A percentile compares a stretch with the other conserved stretches of the same genome.
Evolutionary conservation across 2,329 filamentous ascomycete species (phyloP).

Genomic region (Seiridium cupressi): DNA sequence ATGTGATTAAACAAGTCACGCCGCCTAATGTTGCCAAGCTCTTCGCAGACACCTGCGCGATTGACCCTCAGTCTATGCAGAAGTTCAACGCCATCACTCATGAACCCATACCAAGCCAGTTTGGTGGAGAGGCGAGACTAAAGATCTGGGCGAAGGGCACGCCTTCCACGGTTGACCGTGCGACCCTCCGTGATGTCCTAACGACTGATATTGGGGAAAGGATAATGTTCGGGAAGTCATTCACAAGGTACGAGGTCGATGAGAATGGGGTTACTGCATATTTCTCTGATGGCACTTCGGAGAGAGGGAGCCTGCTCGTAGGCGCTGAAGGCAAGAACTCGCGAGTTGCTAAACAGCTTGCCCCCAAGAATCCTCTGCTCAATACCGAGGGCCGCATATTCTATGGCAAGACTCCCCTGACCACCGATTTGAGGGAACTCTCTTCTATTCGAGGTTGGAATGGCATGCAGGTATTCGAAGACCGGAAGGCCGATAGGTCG

Average conservation of each 20-base stretch:
- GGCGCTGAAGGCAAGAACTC: conserved; percentile 37
- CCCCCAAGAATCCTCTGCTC: conserved; percentile 30
- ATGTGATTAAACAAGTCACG: neutral
- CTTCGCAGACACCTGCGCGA: neutral
- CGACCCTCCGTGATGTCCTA: conserved; percentile 29
- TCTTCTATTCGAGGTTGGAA: conserved; percentile 15
- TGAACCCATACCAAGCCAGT: neutral
- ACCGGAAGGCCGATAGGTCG: conserved; percentile 11
- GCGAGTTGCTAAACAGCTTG: conserved; percentile 31
- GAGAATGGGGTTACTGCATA: conserved; percentile 18
- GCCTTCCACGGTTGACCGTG: conserved; percentile 25
- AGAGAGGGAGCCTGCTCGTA: conserved; percentile 30
- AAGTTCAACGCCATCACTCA: conserved; percentile 10
- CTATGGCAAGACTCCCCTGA: conserved; percentile 37
- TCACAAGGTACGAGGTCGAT: conserved; percentile 16
- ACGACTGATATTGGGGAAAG: conserved; percentile 25
- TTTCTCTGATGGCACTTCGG: conserved; percentile 31
- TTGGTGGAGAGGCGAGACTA: too few relatives aligned
- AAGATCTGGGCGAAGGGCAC: neutral
- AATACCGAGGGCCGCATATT: conserved; percentile 36
- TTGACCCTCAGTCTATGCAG: neutral
- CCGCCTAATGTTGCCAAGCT: neutral
- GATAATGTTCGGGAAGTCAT: conserved; percentile 29
- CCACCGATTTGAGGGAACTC: conserved; percentile 16
- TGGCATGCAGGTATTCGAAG: conserved; percentile 22